Percentiles rank a stretch among this genome's conserved stretches.
Conservation (phyloP, 305 asterid species). For the Fraxinus sp. region DNA sequence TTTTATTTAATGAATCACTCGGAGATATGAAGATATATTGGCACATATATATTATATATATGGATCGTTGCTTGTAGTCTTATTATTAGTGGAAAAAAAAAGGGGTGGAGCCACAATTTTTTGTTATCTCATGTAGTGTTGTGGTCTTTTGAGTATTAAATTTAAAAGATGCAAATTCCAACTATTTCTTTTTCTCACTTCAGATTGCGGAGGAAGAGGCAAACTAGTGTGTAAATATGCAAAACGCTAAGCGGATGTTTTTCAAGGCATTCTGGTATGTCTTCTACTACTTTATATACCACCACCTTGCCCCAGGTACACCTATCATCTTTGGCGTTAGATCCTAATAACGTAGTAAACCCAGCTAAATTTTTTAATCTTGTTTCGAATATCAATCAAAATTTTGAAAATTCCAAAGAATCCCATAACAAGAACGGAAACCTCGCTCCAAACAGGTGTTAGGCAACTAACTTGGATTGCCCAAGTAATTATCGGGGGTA, state of each 20-base stretch:
- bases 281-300: conserved; percentile 33
- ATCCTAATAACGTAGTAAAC: conserved; percentile 1
- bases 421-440: not conserved
- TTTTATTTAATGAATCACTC: conserved; percentile 4
- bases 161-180: conserved; percentile 48
- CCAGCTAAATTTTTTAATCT: conserved; percentile 1
- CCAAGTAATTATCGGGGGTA: not conserved
- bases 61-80: not conserved
- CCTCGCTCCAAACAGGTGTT: not conserved
- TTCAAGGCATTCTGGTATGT: conserved; percentile 55
- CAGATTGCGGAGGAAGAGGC: conserved; percentile 63
- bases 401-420: not conserved
- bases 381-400: not conserved
- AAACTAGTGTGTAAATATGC: conserved; percentile 36
- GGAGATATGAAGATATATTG: not conserved
- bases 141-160: conserved; percentile 25
- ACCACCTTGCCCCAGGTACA: conserved; percentile 8
- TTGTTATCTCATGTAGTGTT: conserved; percentile 2
- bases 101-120: conserved; percentile 1
- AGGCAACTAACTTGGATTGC: not conserved
- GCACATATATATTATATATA: not conserved
- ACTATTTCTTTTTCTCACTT: conserved; percentile 46
- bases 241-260: conserved; percentile 43
- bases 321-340: conserved; percentile 10
- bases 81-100: not conserved